Percentiles rank a stretch among this genome's conserved stretches.
Evolutionary conservation across 1,139 yeast species (phyloP).

Genomic region (Taphrina flavorubra): DNA sequence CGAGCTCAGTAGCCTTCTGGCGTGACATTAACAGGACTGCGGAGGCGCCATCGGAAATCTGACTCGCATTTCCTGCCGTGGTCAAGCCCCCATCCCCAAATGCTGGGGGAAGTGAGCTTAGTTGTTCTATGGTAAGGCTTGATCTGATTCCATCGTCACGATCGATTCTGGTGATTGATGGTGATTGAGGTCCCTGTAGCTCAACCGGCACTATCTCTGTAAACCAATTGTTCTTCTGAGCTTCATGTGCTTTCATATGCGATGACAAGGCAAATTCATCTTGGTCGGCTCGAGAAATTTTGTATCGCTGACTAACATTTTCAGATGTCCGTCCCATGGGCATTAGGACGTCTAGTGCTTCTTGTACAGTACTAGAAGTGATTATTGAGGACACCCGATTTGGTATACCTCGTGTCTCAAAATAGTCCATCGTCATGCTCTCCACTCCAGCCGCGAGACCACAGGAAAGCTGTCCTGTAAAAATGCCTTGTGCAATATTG

Average conservation of each 20-base stretch:
- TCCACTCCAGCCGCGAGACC: constrained; percentile 58
- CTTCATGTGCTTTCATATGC: constrained; percentile 53
- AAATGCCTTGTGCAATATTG: constrained; percentile 52
- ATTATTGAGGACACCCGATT: constrained; percentile 60
- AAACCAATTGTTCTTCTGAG: constrained; percentile 54
- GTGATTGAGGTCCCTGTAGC: constrained; percentile 51
- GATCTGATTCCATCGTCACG: constrained; percentile 91
- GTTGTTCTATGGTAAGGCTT: constrained; percentile 78
- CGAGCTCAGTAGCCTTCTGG: constrained; percentile 75
- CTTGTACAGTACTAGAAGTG: constrained; percentile 54
- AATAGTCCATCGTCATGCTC: constrained; percentile 56
- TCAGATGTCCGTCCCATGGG: constrained; percentile 56
- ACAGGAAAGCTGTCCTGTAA: constrained; percentile 52
- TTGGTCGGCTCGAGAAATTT: constrained; percentile 51
- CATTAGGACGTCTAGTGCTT: constrained; percentile 54
- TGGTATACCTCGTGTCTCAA: constrained; percentile 51
- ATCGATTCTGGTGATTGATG: constrained; percentile 59
- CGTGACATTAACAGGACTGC: constrained; percentile 85
- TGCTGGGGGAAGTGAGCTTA: constrained; percentile 80
- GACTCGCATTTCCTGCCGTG: constrained; percentile 96
- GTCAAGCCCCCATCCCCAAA: constrained; percentile 63
- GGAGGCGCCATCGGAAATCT: constrained; percentile 93
- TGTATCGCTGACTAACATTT: constrained; percentile 51
- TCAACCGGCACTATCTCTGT: constrained; percentile 59
- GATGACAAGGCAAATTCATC: constrained; percentile 55